Evolutionary conservation across 148 eudicot genomes (phyloP).

Genomic region (Fagopyrum tataricum): DNA sequence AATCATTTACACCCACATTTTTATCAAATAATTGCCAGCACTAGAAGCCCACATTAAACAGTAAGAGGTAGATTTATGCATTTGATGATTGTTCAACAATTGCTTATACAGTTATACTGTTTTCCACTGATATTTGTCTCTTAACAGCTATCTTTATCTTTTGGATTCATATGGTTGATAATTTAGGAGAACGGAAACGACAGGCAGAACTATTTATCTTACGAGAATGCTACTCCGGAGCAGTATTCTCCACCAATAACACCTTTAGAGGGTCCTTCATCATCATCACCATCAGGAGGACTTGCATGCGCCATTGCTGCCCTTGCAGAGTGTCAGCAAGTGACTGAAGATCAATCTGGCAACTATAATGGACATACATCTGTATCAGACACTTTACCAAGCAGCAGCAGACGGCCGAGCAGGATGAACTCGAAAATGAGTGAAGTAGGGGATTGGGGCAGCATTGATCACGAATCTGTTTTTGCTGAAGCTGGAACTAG

Average conservation of each 20-base stretch:
- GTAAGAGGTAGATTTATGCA: no score
- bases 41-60: no score
- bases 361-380: constrained; percentile 31
- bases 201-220: constrained; percentile 26
- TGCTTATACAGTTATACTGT: neutral
- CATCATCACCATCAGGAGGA: constrained; percentile 84
- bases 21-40: no score
- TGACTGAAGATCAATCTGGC: constrained; percentile 36
- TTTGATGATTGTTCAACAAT: neutral
- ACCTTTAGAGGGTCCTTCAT: constrained; percentile 21
- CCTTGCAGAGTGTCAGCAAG: constrained; percentile 85
- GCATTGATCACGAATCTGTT: constrained; percentile 32
- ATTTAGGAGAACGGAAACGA: constrained; percentile 65
- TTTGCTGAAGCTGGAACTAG: constrained; percentile 46
- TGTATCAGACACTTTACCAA: constrained; percentile 34
- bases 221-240: constrained; percentile 29
- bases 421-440: constrained; percentile 17
- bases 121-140: neutral
- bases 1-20: neutral
- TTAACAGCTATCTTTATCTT: neutral
- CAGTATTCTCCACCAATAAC: constrained; percentile 32
- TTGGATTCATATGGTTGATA: neutral
- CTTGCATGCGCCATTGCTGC: constrained; percentile 97
- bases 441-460: constrained; percentile 40
- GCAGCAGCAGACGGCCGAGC: constrained; percentile 26